Evolutionary conservation across 2,329 filamentous ascomycete species (phyloP), one percentile per base, ranked within the genome.

Genomic region (Chaetomium sp.): DNA sequence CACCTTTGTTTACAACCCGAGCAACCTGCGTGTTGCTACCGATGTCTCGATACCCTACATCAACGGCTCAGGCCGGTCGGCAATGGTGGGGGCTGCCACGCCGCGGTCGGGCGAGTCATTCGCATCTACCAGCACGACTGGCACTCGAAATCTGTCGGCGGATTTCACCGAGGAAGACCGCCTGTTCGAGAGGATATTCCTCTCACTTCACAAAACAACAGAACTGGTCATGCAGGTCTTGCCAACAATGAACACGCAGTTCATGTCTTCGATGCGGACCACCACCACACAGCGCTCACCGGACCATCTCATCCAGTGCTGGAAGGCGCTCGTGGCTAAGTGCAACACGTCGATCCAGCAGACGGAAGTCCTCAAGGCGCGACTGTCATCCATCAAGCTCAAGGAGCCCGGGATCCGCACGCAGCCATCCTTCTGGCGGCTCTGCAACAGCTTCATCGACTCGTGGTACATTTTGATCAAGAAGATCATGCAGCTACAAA

Each of bases 91-190:
- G 62, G 87, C 78, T 68, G 83, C 83, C n/a, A 96, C 92, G 0
- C 92, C 92, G 54, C 87, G 91, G 27, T 96, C 92, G 8, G 90
- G 89, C 51, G 92, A 96, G 72, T 92, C 91, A 0, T 96, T 95
- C 74, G 83, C 81, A 1, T 87, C 88, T 0, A 79, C 82, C 4
- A 80, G 81, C 63, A 78, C 75, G 13, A 75, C 81, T 61, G 79
- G 81, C 33, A 81, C 83, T 50, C 82, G 83, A 51, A 82, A 81
- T 55, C 78, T 81, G 8, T 75, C 86, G 53, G 83, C 80, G 10
- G 90, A 92, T 58, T 85, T 88, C 57, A 85, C 84, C 2, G 90
- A 92, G 68, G 92, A 96, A 68, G 92, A 96, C 70, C 84, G 85
- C 19, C 84, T 88, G 31, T 97, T 97, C 70, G 93, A 96, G 68